Evolutionary conservation across 2,329 filamentous ascomycete species (phyloP).

Genomic region (Colletotrichum salicis): DNA sequence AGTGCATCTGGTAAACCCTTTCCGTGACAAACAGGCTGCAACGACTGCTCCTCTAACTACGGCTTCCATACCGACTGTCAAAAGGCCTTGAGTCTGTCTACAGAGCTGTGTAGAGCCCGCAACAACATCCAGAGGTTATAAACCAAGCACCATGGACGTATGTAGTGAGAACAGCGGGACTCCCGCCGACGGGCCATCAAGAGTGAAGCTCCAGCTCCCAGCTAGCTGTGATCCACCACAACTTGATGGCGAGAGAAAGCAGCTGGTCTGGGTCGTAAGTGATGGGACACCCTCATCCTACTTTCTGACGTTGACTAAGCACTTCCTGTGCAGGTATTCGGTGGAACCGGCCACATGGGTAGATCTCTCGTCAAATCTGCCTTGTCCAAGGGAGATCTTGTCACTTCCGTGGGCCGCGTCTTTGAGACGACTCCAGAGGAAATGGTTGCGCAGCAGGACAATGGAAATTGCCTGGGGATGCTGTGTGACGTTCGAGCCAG

Average conservation of each 20-base stretch:
- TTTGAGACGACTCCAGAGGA: conserved; percentile 79
- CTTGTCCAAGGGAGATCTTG: conserved; percentile 82
- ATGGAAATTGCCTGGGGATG: conserved; percentile 79
- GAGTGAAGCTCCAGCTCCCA: conserved; percentile 70
- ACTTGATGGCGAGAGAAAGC: conserved; percentile 74
- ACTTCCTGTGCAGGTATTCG: conserved; percentile 74
- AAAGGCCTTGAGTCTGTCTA: neutral
- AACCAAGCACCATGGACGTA: conserved; percentile 17
- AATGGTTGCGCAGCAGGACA: conserved; percentile 71
- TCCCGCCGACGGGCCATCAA: conserved; percentile 10
- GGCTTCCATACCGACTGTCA: neutral
- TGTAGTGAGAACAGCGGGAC: conserved; percentile 24
- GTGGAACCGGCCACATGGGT: conserved; percentile 97
- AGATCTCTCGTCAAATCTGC: conserved; percentile 87
- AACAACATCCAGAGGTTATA: neutral
- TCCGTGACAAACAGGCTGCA: no score
- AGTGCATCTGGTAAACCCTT: neutral
- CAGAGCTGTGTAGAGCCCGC: neutral
- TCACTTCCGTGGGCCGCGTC: conserved; percentile 85
- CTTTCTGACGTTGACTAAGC: neutral
- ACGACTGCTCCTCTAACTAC: neutral
- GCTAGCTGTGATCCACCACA: conserved; percentile 87
- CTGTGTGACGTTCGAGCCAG: conserved; percentile 90
- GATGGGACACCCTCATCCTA: conserved; percentile 11
- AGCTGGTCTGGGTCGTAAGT: conserved; percentile 88